Conservation (phyloP, 2,329 filamentous ascomycete species). For the Monosporascus sp. region DNA sequence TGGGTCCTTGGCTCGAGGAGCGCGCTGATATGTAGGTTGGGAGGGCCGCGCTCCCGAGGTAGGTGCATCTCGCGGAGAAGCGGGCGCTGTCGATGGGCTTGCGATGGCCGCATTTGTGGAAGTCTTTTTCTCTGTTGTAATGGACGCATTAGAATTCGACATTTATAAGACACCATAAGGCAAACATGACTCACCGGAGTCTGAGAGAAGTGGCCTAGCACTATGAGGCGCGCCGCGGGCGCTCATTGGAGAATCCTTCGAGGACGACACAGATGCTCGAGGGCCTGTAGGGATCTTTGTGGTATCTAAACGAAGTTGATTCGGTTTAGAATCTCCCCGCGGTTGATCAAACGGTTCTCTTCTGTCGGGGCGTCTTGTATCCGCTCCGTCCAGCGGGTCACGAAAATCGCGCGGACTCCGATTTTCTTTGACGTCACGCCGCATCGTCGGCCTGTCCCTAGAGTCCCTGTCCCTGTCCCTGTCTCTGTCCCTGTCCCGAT, state of each 20-base stretch:
- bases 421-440: slow-evolving; percentile 9
- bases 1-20: slow-evolving; percentile 12
- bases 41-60: not conserved
- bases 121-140: not conserved
- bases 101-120: not conserved
- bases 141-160: no score
- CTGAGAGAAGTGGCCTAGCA: not conserved
- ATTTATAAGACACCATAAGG: no score
- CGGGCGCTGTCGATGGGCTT: not conserved
- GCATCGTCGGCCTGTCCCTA: slow-evolving; percentile 1
- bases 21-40: not conserved
- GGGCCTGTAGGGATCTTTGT: not conserved
- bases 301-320: not conserved
- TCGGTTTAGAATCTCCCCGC: not conserved
- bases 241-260: not conserved
- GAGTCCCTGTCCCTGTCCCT: slow-evolving; percentile 4
- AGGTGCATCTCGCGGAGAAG: not conserved
- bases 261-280: not conserved
- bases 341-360: not conserved
- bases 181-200: not conserved
- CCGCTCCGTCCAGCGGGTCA: not conserved
- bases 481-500: slow-evolving; percentile 17
- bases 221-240: not conserved
- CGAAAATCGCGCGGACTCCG: slow-evolving; percentile 4
- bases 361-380: not conserved